phyloP scores from a whole-genome alignment of 2,329 filamentous ascomycete genomes.

The Phoma herbarum region DNA sequence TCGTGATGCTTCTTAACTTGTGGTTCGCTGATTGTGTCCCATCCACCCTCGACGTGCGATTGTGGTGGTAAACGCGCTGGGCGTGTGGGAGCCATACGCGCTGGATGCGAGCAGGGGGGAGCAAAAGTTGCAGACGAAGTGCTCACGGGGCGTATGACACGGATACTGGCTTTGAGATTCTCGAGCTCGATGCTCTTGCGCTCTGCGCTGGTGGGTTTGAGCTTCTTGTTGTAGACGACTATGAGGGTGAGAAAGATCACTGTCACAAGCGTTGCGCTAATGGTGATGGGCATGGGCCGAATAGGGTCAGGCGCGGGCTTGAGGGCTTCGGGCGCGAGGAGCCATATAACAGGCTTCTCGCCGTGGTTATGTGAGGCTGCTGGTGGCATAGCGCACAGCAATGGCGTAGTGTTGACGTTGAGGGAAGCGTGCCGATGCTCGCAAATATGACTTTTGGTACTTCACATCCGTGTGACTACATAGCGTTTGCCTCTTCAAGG shows the following conservation, averaged over 20 bases:
- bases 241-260: conserved; percentile 9
- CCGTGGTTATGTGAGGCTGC: background rate
- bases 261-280: conserved; percentile 13
- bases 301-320: background rate
- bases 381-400: background rate
- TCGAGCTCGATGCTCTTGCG: background rate
- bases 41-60: background rate
- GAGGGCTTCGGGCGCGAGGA: conserved; percentile 12
- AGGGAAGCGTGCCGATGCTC: background rate
- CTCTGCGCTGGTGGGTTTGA: background rate
- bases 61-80: background rate
- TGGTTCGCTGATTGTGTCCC: background rate
- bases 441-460: background rate
- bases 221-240: conserved; percentile 7
- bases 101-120: background rate
- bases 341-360: conserved; percentile 11
- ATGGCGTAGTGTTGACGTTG: background rate
- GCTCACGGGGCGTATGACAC: background rate
- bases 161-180: background rate
- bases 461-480: background rate
- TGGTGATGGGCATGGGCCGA: conserved; percentile 13
- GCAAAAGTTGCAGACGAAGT: background rate
- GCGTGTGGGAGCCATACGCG: background rate
- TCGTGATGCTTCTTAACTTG: background rate
- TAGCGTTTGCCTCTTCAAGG: conserved; percentile 13